These are phyloP conservation scores for Aquilaria yunnanensis DNA, from an alignment of 345 rosid genomes.

Conservation along the genomic window DNA sequence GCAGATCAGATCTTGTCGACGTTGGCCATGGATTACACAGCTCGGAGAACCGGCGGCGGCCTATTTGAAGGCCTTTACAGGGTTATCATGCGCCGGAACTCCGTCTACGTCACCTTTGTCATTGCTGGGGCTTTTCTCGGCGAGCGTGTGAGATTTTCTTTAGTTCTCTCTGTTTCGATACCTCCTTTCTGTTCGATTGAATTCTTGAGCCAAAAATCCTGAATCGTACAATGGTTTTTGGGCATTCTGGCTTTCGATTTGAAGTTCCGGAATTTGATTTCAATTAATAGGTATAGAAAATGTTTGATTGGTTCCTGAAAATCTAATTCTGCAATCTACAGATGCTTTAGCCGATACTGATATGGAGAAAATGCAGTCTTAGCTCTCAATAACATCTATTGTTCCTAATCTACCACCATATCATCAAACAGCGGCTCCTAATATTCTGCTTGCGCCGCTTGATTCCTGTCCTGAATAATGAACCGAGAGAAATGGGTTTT, in stretches of 20 bases:
- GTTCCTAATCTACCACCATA: too few species aligned
- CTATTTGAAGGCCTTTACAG: slow-evolving; percentile 68
- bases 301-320: too few species aligned
- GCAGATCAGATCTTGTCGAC: slow-evolving; percentile 1
- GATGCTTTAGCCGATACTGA: too few species aligned
- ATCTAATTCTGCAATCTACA: too few species aligned
- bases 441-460: too few species aligned
- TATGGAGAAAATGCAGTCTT: too few species aligned
- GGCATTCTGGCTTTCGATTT: background rate
- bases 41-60: slow-evolving; percentile 53
- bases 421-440: too few species aligned
- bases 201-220: background rate
- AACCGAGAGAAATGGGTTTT: too few species aligned
- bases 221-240: background rate
- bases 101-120: slow-evolving; percentile 91
- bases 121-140: slow-evolving; percentile 90
- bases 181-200: background rate
- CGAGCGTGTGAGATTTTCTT: slow-evolving; percentile 50
- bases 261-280: background rate
- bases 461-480: too few species aligned
- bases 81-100: slow-evolving; percentile 89
- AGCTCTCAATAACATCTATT: too few species aligned
- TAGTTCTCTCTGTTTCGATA: background rate
- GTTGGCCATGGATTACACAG: slow-evolving; percentile 52
- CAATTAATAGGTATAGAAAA: background rate